Evolutionary conservation across 805 yeast species (phyloP).

Genomic region (Isabelozyma rhagii): DNA sequence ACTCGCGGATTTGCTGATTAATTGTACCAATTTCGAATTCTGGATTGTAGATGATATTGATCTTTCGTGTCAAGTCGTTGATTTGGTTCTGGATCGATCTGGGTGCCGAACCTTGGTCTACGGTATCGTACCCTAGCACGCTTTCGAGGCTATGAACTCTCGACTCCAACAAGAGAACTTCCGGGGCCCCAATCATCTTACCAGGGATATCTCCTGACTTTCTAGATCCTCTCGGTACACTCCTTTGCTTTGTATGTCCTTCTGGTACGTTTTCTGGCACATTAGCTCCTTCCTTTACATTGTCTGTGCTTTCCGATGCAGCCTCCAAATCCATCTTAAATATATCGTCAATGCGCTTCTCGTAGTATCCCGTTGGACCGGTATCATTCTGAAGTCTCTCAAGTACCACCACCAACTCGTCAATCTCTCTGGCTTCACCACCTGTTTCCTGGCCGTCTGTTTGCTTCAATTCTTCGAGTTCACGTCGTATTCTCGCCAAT

Average conservation of each 20-base stretch:
- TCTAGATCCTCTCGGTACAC: neutral
- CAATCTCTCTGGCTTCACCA: neutral
- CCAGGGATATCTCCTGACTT: neutral
- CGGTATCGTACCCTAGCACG: constrained; percentile 15
- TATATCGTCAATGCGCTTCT: neutral
- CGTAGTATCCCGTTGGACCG: constrained; percentile 4
- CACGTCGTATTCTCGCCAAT: constrained; percentile 34
- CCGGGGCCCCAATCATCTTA: constrained; percentile 1
- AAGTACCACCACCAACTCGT: constrained; percentile 4
- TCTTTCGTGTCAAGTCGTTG: constrained; percentile 29
- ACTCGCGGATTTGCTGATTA: constrained; percentile 18
- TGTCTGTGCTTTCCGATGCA: neutral
- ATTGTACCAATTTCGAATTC: constrained; percentile 23
- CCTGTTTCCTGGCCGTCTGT: neutral
- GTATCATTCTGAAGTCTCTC: constrained; percentile 4
- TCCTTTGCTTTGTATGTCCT: neutral
- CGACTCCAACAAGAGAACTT: constrained; percentile 21
- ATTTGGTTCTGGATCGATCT: constrained; percentile 22
- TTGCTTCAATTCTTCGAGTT: constrained; percentile 27
- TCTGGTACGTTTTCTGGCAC: neutral
- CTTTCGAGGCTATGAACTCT: constrained; percentile 20
- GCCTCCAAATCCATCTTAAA: neutral
- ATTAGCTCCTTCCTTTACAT: neutral
- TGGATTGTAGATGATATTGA: constrained; percentile 33
- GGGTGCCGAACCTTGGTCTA: constrained; percentile 3